phyloP scores from a whole-genome alignment of 2,329 filamentous ascomycete genomes.

The Cryphonectria nitschkei region DNA sequence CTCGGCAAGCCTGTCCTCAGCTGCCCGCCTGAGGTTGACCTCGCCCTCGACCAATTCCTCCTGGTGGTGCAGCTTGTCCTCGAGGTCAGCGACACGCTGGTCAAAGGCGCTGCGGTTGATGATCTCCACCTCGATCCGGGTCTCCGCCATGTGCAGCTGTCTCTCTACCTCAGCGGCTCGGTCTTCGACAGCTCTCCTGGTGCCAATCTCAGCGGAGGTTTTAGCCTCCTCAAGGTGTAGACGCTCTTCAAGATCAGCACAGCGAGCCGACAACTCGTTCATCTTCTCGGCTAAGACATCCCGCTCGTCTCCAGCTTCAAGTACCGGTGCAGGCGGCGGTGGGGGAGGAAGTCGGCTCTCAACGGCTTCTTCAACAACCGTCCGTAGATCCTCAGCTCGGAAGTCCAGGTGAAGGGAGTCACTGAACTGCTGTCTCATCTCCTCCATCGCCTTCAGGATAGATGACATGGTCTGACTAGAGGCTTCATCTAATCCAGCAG shows the following conservation, averaged over 20 bases:
- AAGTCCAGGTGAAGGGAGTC: constrained; percentile 49
- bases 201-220: constrained; percentile 52
- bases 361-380: constrained; percentile 66
- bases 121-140: constrained; percentile 62
- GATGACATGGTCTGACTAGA: constrained; percentile 48
- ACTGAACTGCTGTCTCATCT: constrained; percentile 60
- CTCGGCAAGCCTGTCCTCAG: constrained; percentile 74
- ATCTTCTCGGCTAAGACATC: constrained; percentile 57
- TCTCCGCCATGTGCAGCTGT: constrained; percentile 60
- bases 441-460: constrained; percentile 69
- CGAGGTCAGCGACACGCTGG: constrained; percentile 68
- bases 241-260: constrained; percentile 63
- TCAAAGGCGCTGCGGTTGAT: constrained; percentile 63
- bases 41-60: constrained; percentile 69
- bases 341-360: constrained; percentile 59
- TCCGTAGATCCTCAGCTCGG: constrained; percentile 59
- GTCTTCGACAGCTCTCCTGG: constrained; percentile 58
- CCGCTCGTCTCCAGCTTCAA: constrained; percentile 44
- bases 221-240: constrained; percentile 52
- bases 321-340: constrained; percentile 46
- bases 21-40: constrained; percentile 63
- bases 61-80: constrained; percentile 67
- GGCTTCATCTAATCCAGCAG: constrained; percentile 33
- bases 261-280: constrained; percentile 62
- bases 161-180: constrained; percentile 56